These are phyloP conservation scores for Colletotrichum paranaense DNA, from an alignment of 2,329 filamentous ascomycete species.

Conservation along the genomic window DNA sequence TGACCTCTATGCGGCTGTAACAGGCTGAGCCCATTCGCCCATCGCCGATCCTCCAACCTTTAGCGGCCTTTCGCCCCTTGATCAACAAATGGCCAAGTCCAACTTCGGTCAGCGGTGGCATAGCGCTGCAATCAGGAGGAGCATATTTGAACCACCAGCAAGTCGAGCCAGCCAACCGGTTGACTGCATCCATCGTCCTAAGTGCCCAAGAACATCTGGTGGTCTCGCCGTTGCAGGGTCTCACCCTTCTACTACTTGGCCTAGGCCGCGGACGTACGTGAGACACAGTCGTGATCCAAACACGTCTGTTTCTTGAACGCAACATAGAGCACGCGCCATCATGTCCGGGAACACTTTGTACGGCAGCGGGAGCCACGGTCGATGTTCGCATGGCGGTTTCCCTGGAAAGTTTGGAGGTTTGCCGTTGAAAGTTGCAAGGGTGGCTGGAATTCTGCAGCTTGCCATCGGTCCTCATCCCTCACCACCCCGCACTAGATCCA, in stretches of 20 bases:
- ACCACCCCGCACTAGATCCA: conserved; percentile 26
- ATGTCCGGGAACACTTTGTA: neutral
- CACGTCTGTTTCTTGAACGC: conserved; percentile 20
- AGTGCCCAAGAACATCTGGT: neutral
- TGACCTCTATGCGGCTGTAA: conserved; percentile 31
- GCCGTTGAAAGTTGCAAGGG: conserved; percentile 10
- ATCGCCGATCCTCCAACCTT: conserved; percentile 34
- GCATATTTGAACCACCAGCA: neutral
- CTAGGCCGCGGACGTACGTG: conserved; percentile 7
- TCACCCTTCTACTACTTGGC: neutral
- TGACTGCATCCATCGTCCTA: conserved; percentile 2
- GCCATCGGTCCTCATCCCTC: neutral
- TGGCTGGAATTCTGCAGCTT: conserved; percentile 9
- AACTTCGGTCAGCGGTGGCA: conserved; percentile 20
- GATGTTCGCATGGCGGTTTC: conserved; percentile 6
- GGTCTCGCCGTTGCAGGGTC: conserved; percentile 12
- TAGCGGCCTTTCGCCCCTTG: conserved; percentile 25
- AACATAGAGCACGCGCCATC: conserved; percentile 24
- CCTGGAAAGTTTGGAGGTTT: conserved; percentile 2
- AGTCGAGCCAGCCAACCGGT: neutral
- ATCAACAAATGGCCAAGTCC: conserved; percentile 16
- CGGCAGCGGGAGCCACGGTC: neutral
- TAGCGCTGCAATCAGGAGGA: conserved; percentile 14
- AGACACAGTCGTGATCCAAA: conserved; percentile 21
- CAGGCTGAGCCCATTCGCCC: conserved; percentile 27